Evolutionary conservation across 2,329 filamentous ascomycete species (phyloP).

Genomic region (Akanthomyces lecanii): DNA sequence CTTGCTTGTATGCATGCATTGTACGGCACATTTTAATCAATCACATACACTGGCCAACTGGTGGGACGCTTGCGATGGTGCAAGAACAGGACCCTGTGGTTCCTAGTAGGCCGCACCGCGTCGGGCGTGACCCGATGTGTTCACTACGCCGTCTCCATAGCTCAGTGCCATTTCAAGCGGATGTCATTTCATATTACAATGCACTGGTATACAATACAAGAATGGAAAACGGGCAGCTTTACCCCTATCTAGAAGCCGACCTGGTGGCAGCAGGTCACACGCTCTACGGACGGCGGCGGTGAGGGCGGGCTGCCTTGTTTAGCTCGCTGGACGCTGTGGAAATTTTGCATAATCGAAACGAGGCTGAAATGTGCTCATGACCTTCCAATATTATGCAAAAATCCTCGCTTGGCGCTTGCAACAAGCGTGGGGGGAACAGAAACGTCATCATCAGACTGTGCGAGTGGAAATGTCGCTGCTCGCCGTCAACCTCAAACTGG

Average conservation of each 20-base stretch:
- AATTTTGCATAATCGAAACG: conserved; percentile 12
- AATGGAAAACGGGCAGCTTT: background rate
- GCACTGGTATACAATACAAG: background rate
- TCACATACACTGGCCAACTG: background rate
- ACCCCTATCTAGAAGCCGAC: background rate
- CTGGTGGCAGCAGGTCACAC: background rate
- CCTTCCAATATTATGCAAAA: conserved; percentile 3
- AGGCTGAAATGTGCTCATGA: conserved; percentile 13
- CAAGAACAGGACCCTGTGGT: background rate
- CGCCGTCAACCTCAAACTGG: background rate
- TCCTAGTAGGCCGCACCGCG: background rate
- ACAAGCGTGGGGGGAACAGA: background rate
- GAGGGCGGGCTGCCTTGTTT: background rate
- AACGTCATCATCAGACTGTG: background rate
- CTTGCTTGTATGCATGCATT: background rate
- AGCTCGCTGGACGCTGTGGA: background rate
- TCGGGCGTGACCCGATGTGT: background rate
- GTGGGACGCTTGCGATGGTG: background rate
- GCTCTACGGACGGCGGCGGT: background rate
- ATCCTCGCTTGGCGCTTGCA: background rate
- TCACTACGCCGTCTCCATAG: background rate
- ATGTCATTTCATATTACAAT: background rate
- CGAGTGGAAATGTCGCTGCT: background rate
- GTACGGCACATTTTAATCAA: background rate
- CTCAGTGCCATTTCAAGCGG: background rate